Conservation (phyloP, 305 asterid genomes). For the Andrographis paniculata region DNA sequence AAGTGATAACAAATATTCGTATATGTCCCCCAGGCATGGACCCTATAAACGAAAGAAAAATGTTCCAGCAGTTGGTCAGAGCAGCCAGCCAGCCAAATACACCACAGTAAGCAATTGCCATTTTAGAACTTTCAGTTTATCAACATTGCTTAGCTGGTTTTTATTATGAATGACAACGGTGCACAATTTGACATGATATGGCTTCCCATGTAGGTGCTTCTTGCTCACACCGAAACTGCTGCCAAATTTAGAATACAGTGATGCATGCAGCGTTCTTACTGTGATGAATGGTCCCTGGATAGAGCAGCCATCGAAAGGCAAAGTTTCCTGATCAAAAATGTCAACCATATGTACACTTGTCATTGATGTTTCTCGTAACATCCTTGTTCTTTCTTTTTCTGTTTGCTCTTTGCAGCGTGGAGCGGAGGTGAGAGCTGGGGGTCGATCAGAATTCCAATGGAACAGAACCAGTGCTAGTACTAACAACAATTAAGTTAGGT, state of each 20-base stretch:
- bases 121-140: conserved; percentile 11
- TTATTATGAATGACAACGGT: conserved; percentile 2
- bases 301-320: conserved; percentile 90
- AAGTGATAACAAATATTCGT: conserved; percentile 11
- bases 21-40: conserved; percentile 72
- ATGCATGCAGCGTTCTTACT: conserved; percentile 73
- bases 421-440: conserved; percentile 73
- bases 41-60: conserved; percentile 94
- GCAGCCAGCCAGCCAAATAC: conserved; percentile 95
- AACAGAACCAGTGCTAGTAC: conserved; percentile 22
- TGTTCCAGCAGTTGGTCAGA: conserved; percentile 96
- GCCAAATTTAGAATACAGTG: conserved; percentile 71
- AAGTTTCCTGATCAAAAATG: conserved; percentile 21
- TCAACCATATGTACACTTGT: neutral
- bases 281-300: conserved; percentile 99
- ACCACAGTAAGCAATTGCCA: conserved; percentile 62
- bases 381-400: neutral
- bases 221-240: conserved; percentile 92
- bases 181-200: conserved; percentile 5
- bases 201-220: conserved; percentile 62
- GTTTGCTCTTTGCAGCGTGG: conserved; percentile 59
- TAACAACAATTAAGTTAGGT: too few species aligned
- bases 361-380: neutral
- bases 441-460: conserved; percentile 26
- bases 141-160: neutral